phyloP scores from a whole-genome alignment of 2,329 filamentous ascomycete species.

The Canariomyces notabilis region DNA sequence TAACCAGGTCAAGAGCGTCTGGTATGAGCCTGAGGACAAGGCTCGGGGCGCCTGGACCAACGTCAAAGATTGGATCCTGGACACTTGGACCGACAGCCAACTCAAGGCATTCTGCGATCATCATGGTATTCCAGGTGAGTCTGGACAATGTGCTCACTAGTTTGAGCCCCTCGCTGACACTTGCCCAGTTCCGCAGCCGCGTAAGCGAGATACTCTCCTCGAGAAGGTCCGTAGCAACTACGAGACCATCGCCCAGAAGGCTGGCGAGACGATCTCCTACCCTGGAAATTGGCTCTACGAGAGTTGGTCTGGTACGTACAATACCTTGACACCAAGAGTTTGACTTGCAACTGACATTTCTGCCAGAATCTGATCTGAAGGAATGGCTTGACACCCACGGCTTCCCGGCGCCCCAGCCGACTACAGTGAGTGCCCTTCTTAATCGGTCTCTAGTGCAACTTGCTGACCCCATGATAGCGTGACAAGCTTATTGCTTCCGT shows the following conservation, averaged over 20 bases:
- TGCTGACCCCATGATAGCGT: slow-evolving; percentile 42
- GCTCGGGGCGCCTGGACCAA: slow-evolving; percentile 65
- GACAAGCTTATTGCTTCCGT: slow-evolving; percentile 86
- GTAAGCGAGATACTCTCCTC: slow-evolving; percentile 76
- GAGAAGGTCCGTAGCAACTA: slow-evolving; percentile 76
- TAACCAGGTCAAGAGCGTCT: slow-evolving; percentile 64
- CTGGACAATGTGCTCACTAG: no score
- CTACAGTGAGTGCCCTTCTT: slow-evolving; percentile 39
- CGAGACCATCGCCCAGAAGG: slow-evolving; percentile 67
- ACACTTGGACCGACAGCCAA: slow-evolving; percentile 91
- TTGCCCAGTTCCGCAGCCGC: slow-evolving; percentile 68
- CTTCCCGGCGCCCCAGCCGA: slow-evolving; percentile 78
- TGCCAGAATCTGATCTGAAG: slow-evolving; percentile 78
- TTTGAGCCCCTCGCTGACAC: not conserved
- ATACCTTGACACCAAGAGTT: not conserved
- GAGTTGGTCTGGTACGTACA: slow-evolving; percentile 61
- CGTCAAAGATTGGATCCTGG: slow-evolving; percentile 87
- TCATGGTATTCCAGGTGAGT: slow-evolving; percentile 67
- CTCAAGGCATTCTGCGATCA: slow-evolving; percentile 90
- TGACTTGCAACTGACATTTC: not conserved
- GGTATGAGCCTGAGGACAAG: slow-evolving; percentile 75
- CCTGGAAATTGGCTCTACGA: slow-evolving; percentile 94
- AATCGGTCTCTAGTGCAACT: not conserved
- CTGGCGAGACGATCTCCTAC: slow-evolving; percentile 73
- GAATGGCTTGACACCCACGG: slow-evolving; percentile 87